Base-by-base conservation (phyloP, 352 stramenopile genomes). In the Phytophthora hybrid region DNA sequence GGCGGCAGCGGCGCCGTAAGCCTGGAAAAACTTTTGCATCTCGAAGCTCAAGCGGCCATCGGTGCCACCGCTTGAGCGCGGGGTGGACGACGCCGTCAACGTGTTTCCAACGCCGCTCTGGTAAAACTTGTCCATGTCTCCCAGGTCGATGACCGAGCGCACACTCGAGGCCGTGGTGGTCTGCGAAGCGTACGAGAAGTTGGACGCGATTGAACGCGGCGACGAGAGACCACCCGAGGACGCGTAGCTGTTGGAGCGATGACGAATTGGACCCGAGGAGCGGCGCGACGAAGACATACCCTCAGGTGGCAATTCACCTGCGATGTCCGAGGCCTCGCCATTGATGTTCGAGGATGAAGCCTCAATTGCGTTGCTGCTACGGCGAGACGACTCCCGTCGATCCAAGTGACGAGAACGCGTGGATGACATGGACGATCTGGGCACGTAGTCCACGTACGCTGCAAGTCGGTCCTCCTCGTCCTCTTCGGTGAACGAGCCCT, bases 101-200 rank as follows among this genome's bases (percentile, higher is more conserved):
- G 67, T 39, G 39, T 79, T 72, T 29, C 66, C 65, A n/a, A 75
- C 56, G 7, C 74, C 67, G 61, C 74, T 87, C 62, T 85, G 78
- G 69, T 94, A 93, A 63, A 93, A 94, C 59, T 87, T 88, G 81
- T 90, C 84, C 87, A 94, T 91, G 66, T 94, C 87, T 54, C 87
- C 87, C 19, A 94, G 68, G 64, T 94, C 87, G 37, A 90, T 91
- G 58, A 94, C 79, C 11, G 83, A 92, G 21, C 79, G 80, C 56
- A 85, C 79, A 23, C 83, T 91, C 14, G 87, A 94, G 16, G 76
- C 85, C 34, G 84, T 88, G 2, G 87, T 94, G 57, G 83, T 92
- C 53, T 85, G 83, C 1, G 87, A 93, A 10, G 70, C 80, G 78
- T 94, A 93, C 56, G 85, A 94, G 47, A 89, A 92, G 78, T 93